A percentile compares a stretch with the other conserved stretches of the same genome.
Conservation (phyloP, 805 yeast genomes). For the Ogataea minuta region DNA sequence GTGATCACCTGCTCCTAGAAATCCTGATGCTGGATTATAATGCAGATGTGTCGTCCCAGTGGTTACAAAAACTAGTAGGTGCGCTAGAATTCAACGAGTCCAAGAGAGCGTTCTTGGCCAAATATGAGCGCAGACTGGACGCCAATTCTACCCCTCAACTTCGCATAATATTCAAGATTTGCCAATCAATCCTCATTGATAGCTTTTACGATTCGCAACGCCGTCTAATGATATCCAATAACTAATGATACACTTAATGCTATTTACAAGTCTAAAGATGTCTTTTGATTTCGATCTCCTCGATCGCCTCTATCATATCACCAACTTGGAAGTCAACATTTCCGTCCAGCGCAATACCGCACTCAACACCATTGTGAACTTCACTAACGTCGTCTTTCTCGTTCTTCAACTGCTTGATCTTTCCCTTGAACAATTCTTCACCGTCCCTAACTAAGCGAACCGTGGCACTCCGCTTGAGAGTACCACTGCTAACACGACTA, state of each 20-base stretch:
- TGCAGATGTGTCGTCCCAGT: slow-evolving; percentile 5
- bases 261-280: slow-evolving; percentile 35
- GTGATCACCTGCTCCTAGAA: slow-evolving; percentile 7
- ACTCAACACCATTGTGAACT: slow-evolving; percentile 82
- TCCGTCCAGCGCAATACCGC: slow-evolving; percentile 73
- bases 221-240: slow-evolving; percentile 3
- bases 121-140: slow-evolving; percentile 4
- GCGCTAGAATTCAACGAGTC: slow-evolving; percentile 28
- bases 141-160: background rate
- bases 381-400: slow-evolving; percentile 76
- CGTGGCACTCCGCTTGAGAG: slow-evolving; percentile 54
- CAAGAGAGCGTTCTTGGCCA: slow-evolving; percentile 16
- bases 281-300: slow-evolving; percentile 59
- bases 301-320: slow-evolving; percentile 71
- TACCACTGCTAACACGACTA: slow-evolving; percentile 73
- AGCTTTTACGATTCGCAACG: slow-evolving; percentile 19
- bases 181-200: slow-evolving; percentile 5
- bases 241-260: slow-evolving; percentile 3
- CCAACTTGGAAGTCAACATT: slow-evolving; percentile 45
- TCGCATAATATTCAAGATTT: slow-evolving; percentile 2
- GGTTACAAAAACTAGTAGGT: slow-evolving; percentile 15
- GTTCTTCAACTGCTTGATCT: slow-evolving; percentile 70
- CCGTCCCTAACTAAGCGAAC: slow-evolving; percentile 49
- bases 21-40: slow-evolving; percentile 8
- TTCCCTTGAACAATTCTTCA: slow-evolving; percentile 36